A percentile compares a stretch with the other conserved stretches of the same genome.
Conservation (phyloP, 2,329 filamentous ascomycete species). For the Metarhizium robertsii region DNA sequence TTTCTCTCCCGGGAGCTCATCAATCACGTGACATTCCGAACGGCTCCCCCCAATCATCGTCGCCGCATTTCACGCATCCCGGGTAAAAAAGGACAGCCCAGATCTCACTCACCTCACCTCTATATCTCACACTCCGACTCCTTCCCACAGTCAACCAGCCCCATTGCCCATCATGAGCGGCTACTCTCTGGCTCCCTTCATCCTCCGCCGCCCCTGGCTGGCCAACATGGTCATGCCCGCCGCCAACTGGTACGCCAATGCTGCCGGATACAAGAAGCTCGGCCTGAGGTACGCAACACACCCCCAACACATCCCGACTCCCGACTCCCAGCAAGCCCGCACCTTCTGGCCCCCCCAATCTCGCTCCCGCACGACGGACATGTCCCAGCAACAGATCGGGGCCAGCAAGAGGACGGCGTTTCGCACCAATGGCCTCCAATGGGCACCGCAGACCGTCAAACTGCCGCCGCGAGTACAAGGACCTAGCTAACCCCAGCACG, state of each 20-base stretch:
- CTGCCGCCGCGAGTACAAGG: background rate
- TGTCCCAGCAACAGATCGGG: background rate
- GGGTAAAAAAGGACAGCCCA: constrained; percentile 11
- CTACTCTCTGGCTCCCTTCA: constrained; percentile 62
- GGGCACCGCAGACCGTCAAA: background rate
- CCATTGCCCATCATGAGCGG: constrained; percentile 46
- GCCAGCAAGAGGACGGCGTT: background rate
- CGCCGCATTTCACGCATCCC: constrained; percentile 24
- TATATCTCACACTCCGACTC: constrained; percentile 10
- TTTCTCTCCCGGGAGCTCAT: background rate
- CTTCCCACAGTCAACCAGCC: constrained; percentile 18
- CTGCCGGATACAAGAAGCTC: constrained; percentile 86
- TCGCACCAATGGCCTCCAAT: background rate
- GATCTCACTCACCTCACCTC: constrained; percentile 7
- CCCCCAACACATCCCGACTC: constrained; percentile 14
- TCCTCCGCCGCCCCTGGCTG: constrained; percentile 82
- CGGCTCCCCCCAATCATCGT: constrained; percentile 21
- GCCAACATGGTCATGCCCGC: constrained; percentile 66
- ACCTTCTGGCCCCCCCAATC: background rate
- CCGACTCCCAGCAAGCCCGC: background rate
- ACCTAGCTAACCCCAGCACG: constrained; percentile 16
- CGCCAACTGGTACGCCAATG: constrained; percentile 80
- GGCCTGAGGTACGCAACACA: constrained; percentile 61
- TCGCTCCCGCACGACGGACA: background rate
- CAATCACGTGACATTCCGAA: constrained; percentile 23